Percentiles rank a stretch among this genome's conserved stretches.
Evolutionary conservation across 768 basidiomycete species (phyloP).

Genomic region (Collybia mongolica): DNA sequence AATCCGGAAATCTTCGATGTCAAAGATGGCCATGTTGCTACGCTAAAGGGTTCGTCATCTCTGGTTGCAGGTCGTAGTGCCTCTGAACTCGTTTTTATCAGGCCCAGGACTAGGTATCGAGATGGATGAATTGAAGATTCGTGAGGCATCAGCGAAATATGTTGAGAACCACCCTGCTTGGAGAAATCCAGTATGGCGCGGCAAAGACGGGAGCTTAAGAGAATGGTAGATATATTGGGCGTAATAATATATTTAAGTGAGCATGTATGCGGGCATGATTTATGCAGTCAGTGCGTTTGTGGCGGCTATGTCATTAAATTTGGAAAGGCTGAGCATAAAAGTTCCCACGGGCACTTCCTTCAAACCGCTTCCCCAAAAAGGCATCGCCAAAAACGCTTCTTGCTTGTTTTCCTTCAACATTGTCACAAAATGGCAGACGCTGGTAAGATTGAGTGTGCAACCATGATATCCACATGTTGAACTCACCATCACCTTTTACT

Average conservation of each 20-base stretch:
- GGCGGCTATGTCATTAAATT: background rate
- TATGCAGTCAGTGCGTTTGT: background rate
- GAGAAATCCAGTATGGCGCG: constrained; percentile 57
- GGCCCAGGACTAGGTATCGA: constrained; percentile 62
- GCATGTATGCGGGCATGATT: background rate
- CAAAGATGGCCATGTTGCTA: constrained; percentile 47
- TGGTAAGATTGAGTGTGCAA: constrained; percentile 33
- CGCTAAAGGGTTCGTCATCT: constrained; percentile 33
- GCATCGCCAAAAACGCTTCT: background rate
- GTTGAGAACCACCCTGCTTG: constrained; percentile 40
- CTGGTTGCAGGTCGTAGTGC: no score
- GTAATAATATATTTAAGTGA: background rate
- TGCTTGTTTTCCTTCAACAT: background rate
- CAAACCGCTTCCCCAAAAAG: background rate
- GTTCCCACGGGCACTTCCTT: constrained; percentile 14
- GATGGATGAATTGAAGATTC: constrained; percentile 58
- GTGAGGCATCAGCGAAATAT: constrained; percentile 30
- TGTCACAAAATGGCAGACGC: constrained; percentile 53
- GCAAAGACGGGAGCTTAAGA: constrained; percentile 49
- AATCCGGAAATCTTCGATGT: constrained; percentile 54
- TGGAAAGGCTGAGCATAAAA: no score
- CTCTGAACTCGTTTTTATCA: constrained; percentile 11
- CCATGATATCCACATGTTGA: constrained; percentile 24
- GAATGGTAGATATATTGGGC: constrained; percentile 42
- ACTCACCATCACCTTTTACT: constrained; percentile 22